phyloP scores from a whole-genome alignment of 345 rosid genomes.

The Lepidium aucheri region DNA sequence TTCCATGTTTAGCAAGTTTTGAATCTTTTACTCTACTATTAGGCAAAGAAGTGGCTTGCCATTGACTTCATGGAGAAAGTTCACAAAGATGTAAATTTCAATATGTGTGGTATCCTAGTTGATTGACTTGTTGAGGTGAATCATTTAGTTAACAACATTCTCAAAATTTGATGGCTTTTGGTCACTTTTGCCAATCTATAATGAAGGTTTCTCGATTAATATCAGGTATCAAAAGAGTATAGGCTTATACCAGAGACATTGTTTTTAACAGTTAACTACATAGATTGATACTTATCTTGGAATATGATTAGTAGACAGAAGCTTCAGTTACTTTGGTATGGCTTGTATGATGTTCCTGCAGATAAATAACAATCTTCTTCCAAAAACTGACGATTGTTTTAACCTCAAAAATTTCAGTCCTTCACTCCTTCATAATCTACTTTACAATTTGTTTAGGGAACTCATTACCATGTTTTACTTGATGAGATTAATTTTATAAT shows the following conservation, averaged over 20 bases:
- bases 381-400: no score
- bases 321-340: conserved; percentile 88
- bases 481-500: no score
- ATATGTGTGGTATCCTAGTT: conserved; percentile 77
- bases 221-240: conserved; percentile 90
- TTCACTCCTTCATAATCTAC: no score
- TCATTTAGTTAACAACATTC: neutral
- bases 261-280: conserved; percentile 78
- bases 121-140: conserved; percentile 98
- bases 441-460: no score
- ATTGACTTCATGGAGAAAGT: conserved; percentile 66
- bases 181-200: neutral
- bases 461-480: no score
- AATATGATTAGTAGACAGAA: conserved; percentile 73
- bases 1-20: neutral
- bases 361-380: no score
- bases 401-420: no score
- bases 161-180: neutral
- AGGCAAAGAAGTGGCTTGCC: conserved; percentile 79
- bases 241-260: conserved; percentile 91
- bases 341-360: conserved; percentile 99
- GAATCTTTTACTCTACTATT: neutral
- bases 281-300: conserved; percentile 88
- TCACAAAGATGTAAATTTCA: conserved; percentile 76
- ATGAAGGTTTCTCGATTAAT: neutral